Conservation (phyloP, 345 rosid species). For the Eucalyptus cloeziana region DNA sequence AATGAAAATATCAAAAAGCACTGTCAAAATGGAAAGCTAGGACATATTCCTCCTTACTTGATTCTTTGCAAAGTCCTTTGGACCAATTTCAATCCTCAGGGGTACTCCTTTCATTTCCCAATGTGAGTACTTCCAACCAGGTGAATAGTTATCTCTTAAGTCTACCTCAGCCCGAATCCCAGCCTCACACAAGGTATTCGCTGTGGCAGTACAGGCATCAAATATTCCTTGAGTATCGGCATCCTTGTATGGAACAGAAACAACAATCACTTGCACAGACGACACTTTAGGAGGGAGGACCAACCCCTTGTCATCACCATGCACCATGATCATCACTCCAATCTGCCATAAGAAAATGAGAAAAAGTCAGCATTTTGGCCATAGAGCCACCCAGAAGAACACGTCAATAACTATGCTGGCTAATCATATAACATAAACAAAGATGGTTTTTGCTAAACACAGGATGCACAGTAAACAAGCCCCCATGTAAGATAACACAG, state of each 20-base stretch:
- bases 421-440: background rate
- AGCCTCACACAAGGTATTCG: conserved; percentile 44
- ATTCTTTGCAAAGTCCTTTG: conserved; percentile 70
- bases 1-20: background rate
- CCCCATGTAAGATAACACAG: background rate
- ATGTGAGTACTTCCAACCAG: conserved; percentile 97
- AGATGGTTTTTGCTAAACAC: background rate
- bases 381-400: background rate
- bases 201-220: conserved; percentile 81
- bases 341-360: conserved; percentile 23
- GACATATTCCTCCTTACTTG: conserved; percentile 32
- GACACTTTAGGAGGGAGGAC: conserved; percentile 92
- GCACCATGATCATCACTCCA: conserved; percentile 98
- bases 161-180: conserved; percentile 78
- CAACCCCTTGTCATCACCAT: conserved; percentile 86
- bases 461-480: background rate
- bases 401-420: background rate
- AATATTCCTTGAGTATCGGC: conserved; percentile 73
- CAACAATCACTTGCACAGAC: conserved; percentile 70
- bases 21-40: background rate
- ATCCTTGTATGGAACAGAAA: conserved; percentile 95
- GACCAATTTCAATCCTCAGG: conserved; percentile 92
- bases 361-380: background rate
- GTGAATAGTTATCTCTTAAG: conserved; percentile 83
- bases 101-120: conserved; percentile 99